phyloP scores from a whole-genome alignment of 495 filamentous ascomycete species.

The Neurospora sp. region DNA sequence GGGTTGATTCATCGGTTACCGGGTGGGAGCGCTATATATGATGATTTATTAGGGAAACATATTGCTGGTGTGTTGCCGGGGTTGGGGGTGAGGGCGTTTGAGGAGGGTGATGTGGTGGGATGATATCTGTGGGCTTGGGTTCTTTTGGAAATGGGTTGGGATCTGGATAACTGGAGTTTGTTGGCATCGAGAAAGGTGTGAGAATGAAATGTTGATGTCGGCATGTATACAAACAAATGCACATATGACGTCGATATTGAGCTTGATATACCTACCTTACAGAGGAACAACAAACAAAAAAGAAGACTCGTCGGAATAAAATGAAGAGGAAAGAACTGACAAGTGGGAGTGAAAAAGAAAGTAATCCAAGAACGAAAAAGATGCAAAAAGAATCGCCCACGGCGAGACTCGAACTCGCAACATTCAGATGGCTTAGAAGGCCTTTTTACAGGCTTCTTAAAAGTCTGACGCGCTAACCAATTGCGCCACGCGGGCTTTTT shows the following conservation, averaged over 20 bases:
- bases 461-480: conserved; percentile 1
- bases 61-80: background rate
- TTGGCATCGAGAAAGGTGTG: background rate
- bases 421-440: conserved; percentile 1
- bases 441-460: background rate
- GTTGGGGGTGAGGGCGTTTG: background rate
- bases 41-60: background rate
- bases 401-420: conserved; percentile 5
- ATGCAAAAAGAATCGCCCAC: background rate
- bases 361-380: background rate
- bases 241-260: background rate
- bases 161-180: background rate
- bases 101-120: background rate
- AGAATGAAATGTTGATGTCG: background rate
- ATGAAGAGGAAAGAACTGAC: background rate
- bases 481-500: background rate
- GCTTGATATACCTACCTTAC: background rate
- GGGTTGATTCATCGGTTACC: background rate
- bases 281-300: background rate
- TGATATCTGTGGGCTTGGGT: background rate
- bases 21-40: background rate
- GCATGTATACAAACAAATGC: background rate
- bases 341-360: background rate
- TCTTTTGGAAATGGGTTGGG: background rate
- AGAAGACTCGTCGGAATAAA: background rate